phyloP scores from a whole-genome alignment of 768 basidiomycete species.

The Pleurotus ostreatus region DNA sequence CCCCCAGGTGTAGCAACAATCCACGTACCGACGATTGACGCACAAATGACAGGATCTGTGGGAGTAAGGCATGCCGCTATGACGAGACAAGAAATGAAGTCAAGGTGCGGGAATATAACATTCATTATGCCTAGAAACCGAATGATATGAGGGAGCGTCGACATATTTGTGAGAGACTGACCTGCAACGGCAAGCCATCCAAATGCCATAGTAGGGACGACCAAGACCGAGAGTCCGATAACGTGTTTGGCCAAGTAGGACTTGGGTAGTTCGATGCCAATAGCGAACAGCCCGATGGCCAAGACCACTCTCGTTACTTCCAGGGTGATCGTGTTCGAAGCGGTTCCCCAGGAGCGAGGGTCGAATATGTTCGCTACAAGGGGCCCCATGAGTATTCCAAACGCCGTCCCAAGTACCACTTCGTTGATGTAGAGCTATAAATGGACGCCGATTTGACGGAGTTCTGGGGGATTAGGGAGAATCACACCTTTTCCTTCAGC shows the following conservation, averaged over 20 bases:
- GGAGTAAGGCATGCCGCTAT: slow-evolving; percentile 90
- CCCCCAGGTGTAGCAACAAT: not conserved
- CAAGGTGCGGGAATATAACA: slow-evolving; percentile 66
- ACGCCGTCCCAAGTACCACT: slow-evolving; percentile 84
- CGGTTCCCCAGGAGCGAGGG: slow-evolving; percentile 67
- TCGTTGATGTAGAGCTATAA: slow-evolving; percentile 83
- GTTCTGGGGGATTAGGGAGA: not conserved
- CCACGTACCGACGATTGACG: slow-evolving; percentile 65
- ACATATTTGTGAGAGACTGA: slow-evolving; percentile 19
- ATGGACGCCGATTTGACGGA: not conserved
- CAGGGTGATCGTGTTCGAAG: slow-evolving; percentile 62
- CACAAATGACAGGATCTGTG: slow-evolving; percentile 92
- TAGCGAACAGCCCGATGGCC: slow-evolving; percentile 88
- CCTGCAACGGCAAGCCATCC: slow-evolving; percentile 80
- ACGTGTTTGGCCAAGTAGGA: slow-evolving; percentile 82
- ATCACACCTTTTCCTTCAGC: slow-evolving; percentile 62
- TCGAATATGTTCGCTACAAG: slow-evolving; percentile 68
- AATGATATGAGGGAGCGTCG: not conserved
- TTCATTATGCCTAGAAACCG: slow-evolving; percentile 52
- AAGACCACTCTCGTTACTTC: slow-evolving; percentile 88
- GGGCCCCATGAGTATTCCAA: slow-evolving; percentile 67
- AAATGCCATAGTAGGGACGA: slow-evolving; percentile 81
- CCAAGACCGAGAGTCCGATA: slow-evolving; percentile 62
- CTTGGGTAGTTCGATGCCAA: slow-evolving; percentile 89
- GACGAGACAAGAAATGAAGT: slow-evolving; percentile 73